phyloP scores from a whole-genome alignment of 1,284 basidiomycete genomes.

The Athelia psychrophila region DNA sequence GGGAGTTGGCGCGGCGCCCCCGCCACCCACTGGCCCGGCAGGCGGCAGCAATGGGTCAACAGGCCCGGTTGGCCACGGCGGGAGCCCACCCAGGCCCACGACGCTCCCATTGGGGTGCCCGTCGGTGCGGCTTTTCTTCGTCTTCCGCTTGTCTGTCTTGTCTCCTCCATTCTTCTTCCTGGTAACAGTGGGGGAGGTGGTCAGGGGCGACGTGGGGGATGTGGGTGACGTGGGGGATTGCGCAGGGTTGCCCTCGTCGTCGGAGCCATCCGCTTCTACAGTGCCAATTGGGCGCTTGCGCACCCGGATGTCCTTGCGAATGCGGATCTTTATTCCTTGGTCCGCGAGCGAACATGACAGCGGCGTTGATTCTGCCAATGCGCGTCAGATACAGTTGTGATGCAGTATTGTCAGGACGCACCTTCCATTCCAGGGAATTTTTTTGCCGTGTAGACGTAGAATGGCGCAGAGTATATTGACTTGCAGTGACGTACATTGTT shows the following conservation, averaged over 20 bases:
- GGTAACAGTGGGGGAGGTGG: conserved; percentile 22
- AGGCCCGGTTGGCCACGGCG: conserved; percentile 11
- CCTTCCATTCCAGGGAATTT: conserved; percentile 94
- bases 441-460: conserved; percentile 92
- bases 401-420: conserved; percentile 31
- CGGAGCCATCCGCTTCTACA: conserved; percentile 31
- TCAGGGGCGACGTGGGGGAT: background rate
- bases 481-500: conserved; percentile 86
- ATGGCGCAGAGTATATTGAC: conserved; percentile 81
- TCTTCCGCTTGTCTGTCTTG: conserved; percentile 23
- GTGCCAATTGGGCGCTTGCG: conserved; percentile 60
- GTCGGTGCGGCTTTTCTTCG: conserved; percentile 36
- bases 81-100: conserved; percentile 10
- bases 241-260: background rate
- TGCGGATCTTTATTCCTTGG: conserved; percentile 92
- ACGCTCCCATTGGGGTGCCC: conserved; percentile 15
- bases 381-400: conserved; percentile 6
- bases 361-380: conserved; percentile 76
- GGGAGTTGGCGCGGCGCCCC: background rate
- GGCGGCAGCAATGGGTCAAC: background rate
- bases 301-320: conserved; percentile 84
- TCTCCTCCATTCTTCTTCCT: conserved; percentile 16
- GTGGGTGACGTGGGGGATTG: background rate
- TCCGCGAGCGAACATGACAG: conserved; percentile 86
- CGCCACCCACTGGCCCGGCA: conserved; percentile 11